Base-by-base conservation (phyloP, 352 stramenopile species). In the Phytophthora sp. region DNA sequence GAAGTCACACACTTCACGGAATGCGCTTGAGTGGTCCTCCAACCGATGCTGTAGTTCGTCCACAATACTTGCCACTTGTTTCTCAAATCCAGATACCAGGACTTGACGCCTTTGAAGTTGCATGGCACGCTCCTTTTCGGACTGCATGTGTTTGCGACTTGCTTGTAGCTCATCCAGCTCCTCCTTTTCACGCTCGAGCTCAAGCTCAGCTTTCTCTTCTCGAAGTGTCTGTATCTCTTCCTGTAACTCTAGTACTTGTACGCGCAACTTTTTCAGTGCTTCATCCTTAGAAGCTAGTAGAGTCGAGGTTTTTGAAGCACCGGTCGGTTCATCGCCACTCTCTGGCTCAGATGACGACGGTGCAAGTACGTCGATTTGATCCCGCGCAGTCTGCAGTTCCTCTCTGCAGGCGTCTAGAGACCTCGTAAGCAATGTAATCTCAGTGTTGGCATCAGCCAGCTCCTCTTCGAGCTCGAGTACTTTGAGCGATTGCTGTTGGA, bases 1-100 rank as follows among this genome's bases (percentile, higher is more conserved):
- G 44, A 87, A 72, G 6, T 74, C 78, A 26, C 78, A 89, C 4
- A 84, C 82, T 8, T 89, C 75, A 39, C 80, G 80, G 51, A 89
- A 92, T 8, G 78, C 72, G 20, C 55, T 62, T 6, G 77, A 81
- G 54, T 92, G 79, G 9, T 88, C 75, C 17, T 92, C 80, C 11
- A 92, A 56, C 2, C 66, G 59, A 15, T 73, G 51, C 45, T 89
- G 76, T 17, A 92, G 59, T 48, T 87, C 75, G 6, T 74, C 46
- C 4, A 89, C 69, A 17, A 82, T 72, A 0, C 31, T 59, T 17
- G 52, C 30, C 4, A 87, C 46, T 28, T 79, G 69, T 27, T 78
- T 62, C 24, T 78, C 44, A 37, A 87, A 92, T 1, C 48, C 64
- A 13, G 35, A 30, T 2, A 92, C 63, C 13, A 82, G n/a, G 12